phyloP scores from a whole-genome alignment of 192 early-diverging fungal genomes.

The Gryganskiella cystojenkinii region DNA sequence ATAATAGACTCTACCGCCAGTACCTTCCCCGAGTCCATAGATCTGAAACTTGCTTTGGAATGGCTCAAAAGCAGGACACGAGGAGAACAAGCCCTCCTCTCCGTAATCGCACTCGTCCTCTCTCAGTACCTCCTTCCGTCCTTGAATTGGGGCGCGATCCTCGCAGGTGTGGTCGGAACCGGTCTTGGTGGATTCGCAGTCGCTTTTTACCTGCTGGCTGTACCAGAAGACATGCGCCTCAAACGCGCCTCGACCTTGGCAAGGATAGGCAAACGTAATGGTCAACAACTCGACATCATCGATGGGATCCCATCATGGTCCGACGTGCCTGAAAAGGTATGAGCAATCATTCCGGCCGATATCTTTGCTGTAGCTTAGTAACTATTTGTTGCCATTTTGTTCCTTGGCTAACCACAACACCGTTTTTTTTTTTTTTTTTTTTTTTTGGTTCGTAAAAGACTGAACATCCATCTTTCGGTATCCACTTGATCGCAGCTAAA shows the following conservation, averaged over 20 bases:
- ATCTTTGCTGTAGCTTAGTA: too few relatives aligned
- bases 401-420: too few relatives aligned
- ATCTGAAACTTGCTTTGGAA: background rate
- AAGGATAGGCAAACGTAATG: slow-evolving; percentile 25
- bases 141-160: slow-evolving; percentile 9
- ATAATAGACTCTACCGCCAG: too few relatives aligned
- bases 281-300: slow-evolving; percentile 18
- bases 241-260: slow-evolving; percentile 31
- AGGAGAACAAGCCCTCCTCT: background rate
- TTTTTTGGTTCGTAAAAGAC: background rate
- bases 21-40: background rate
- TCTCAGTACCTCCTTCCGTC: slow-evolving; percentile 3
- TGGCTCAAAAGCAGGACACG: background rate
- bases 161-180: slow-evolving; percentile 30
- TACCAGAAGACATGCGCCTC: slow-evolving; percentile 24
- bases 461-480: background rate
- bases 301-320: slow-evolving; percentile 22
- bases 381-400: too few relatives aligned
- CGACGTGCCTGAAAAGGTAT: slow-evolving; percentile 5
- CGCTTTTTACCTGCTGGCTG: slow-evolving; percentile 38
- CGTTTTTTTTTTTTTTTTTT: background rate
- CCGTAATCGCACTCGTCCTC: slow-evolving; percentile 5
- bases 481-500: slow-evolving; percentile 10
- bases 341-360: too few relatives aligned
- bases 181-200: slow-evolving; percentile 35